Conservation (phyloP, 2,329 filamentous ascomycete species). For the Emydomyces testavorans region DNA sequence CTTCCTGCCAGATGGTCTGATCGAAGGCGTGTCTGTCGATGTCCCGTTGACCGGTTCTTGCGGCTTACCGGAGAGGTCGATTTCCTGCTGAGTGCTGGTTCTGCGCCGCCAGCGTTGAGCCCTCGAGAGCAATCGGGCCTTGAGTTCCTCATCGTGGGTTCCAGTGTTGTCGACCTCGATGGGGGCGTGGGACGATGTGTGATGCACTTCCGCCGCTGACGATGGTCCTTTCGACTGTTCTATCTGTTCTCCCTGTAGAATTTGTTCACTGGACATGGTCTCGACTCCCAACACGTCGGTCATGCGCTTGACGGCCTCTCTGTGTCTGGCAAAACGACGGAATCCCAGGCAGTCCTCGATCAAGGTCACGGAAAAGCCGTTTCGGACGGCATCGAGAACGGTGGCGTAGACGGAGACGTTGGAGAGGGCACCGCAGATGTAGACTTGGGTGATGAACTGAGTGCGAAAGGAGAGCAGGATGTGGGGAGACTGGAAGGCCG, state of each 20-base stretch:
- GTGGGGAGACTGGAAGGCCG: constrained; percentile 65
- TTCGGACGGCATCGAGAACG: constrained; percentile 74
- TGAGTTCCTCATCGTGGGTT: neutral
- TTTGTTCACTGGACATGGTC: constrained; percentile 47
- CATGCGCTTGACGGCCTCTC: constrained; percentile 58
- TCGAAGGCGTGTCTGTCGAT: too few relatives aligned
- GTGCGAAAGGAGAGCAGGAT: constrained; percentile 67
- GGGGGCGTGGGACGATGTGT: neutral
- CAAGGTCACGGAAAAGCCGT: constrained; percentile 77
- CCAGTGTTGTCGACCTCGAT: constrained; percentile 6
- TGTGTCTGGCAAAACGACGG: constrained; percentile 56
- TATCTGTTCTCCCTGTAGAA: constrained; percentile 41
- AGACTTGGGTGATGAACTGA: constrained; percentile 80
- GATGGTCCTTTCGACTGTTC: constrained; percentile 16
- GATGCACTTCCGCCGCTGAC: neutral
- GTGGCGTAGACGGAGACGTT: constrained; percentile 88
- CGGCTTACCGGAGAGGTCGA: too few relatives aligned
- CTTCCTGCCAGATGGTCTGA: constrained; percentile 7
- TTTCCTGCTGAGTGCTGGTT: too few relatives aligned
- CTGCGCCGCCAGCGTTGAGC: constrained; percentile 2
- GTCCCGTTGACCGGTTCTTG: too few relatives aligned
- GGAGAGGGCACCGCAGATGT: constrained; percentile 72
- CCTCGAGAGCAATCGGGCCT: neutral
- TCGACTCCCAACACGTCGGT: constrained; percentile 63
- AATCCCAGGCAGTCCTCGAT: constrained; percentile 84